Conservation (phyloP, 2,329 filamentous ascomycete genomes). For the Rhinocladiella similis region DNA sequence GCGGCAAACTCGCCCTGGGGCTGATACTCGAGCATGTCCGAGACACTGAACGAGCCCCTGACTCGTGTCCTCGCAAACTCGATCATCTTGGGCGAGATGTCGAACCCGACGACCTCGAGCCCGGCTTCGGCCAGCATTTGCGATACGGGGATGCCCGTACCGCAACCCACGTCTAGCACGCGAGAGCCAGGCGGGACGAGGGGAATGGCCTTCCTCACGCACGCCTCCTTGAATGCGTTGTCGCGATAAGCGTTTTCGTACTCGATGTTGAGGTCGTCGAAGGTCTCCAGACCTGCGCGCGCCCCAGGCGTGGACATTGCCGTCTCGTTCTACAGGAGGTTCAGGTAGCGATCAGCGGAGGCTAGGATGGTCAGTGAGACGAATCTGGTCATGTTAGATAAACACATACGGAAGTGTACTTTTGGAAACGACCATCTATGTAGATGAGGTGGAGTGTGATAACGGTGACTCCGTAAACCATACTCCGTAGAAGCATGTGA, state of each 20-base stretch:
- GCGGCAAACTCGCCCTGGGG: conserved; percentile 28
- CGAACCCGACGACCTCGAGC: conserved; percentile 32
- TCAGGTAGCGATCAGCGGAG: background rate
- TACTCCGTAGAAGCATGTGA: too few species aligned
- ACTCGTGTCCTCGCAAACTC: conserved; percentile 26
- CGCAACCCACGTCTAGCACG: conserved; percentile 36
- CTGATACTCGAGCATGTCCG: conserved; percentile 31
- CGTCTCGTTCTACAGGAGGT: background rate
- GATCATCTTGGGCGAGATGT: conserved; percentile 36
- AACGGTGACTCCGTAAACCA: too few species aligned
- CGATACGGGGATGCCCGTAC: conserved; percentile 35
- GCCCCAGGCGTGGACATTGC: conserved; percentile 23
- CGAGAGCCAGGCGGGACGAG: conserved; percentile 15
- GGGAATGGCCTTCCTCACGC: conserved; percentile 24
- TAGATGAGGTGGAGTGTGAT: too few species aligned
- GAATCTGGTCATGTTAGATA: too few species aligned
- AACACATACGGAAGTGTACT: too few species aligned
- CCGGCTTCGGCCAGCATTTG: conserved; percentile 32
- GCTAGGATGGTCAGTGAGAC: too few species aligned
- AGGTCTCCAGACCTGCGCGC: conserved; percentile 28
- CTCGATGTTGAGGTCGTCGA: conserved; percentile 32
- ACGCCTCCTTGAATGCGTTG: conserved; percentile 31
- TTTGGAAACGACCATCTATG: too few species aligned
- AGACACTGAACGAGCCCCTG: conserved; percentile 27
- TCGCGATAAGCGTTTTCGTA: conserved; percentile 34